Evolutionary conservation across 805 yeast species (phyloP).

Genomic region (Ogataea henricii): DNA sequence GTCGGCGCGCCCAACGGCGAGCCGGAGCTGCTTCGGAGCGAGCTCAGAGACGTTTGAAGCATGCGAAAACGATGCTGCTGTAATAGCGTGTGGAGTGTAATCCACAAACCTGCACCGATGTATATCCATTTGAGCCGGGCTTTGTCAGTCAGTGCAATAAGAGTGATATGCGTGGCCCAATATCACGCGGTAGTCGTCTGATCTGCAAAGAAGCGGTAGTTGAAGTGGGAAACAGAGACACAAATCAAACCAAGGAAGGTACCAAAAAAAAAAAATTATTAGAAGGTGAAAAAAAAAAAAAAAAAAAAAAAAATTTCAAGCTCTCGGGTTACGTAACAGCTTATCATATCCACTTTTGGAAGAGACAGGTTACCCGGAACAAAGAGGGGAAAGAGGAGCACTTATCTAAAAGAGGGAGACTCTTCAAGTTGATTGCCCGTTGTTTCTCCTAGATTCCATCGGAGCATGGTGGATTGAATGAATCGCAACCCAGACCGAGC

Average conservation of each 20-base stretch:
- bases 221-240: not conserved
- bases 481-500: too few relatives aligned
- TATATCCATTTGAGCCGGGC: conserved; percentile 53
- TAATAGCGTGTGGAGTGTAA: conserved; percentile 79
- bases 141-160: not conserved
- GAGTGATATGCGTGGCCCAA: not conserved
- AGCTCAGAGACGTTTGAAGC: conserved; percentile 44
- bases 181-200: not conserved
- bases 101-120: conserved; percentile 94
- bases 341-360: not conserved
- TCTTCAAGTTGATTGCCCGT: too few relatives aligned
- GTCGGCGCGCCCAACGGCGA: conserved; percentile 90
- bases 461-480: too few relatives aligned
- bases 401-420: too few relatives aligned
- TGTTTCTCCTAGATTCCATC: too few relatives aligned
- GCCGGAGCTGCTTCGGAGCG: conserved; percentile 59
- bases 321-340: not conserved
- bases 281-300: conserved; percentile 1
- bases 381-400: not conserved
- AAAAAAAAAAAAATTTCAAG: conserved; percentile 2
- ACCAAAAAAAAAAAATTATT: not conserved
- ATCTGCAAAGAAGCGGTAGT: not conserved
- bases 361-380: conserved; percentile 2
- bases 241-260: not conserved
- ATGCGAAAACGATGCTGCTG: conserved; percentile 78